These are phyloP conservation scores for Lactarius tabidus DNA, from an alignment of 768 basidiomycete species.

Conservation along the genomic window DNA sequence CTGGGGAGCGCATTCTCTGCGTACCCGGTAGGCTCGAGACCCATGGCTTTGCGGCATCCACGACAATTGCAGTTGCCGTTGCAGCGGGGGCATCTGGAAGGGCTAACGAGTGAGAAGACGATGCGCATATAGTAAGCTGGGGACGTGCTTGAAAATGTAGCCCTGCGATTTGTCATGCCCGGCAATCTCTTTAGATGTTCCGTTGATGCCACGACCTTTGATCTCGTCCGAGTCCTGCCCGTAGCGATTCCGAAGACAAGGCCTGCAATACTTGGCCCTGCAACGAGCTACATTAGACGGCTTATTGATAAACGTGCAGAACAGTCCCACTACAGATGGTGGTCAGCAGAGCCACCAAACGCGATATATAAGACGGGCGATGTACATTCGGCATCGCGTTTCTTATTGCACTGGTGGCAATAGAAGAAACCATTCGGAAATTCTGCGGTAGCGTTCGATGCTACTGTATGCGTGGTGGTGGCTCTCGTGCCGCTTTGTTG, in stretches of 20 bases:
- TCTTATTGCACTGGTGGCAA: slow-evolving; percentile 72
- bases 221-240: slow-evolving; percentile 46
- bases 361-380: slow-evolving; percentile 2
- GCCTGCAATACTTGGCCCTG: slow-evolving; percentile 54
- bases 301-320: slow-evolving; percentile 36
- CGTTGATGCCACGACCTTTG: slow-evolving; percentile 27
- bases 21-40: slow-evolving; percentile 57
- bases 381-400: slow-evolving; percentile 50
- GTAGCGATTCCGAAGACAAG: slow-evolving; percentile 68
- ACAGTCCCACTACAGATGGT: slow-evolving; percentile 32
- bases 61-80: slow-evolving; percentile 64
- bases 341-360: slow-evolving; percentile 5
- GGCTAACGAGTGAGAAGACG: slow-evolving; percentile 18
- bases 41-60: slow-evolving; percentile 59
- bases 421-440: slow-evolving; percentile 43
- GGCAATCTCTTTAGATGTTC: slow-evolving; percentile 25
- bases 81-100: slow-evolving; percentile 63
- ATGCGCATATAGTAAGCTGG: not conserved
- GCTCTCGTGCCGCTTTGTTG: slow-evolving; percentile 26
- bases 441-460: slow-evolving; percentile 28
- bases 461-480: not conserved
- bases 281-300: slow-evolving; percentile 41
- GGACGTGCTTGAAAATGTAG: slow-evolving; percentile 52
- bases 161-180: slow-evolving; percentile 32
- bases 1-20: slow-evolving; percentile 26